Base-by-base conservation (phyloP, 2,329 filamentous ascomycete genomes). In the Xylaria sp. region DNA sequence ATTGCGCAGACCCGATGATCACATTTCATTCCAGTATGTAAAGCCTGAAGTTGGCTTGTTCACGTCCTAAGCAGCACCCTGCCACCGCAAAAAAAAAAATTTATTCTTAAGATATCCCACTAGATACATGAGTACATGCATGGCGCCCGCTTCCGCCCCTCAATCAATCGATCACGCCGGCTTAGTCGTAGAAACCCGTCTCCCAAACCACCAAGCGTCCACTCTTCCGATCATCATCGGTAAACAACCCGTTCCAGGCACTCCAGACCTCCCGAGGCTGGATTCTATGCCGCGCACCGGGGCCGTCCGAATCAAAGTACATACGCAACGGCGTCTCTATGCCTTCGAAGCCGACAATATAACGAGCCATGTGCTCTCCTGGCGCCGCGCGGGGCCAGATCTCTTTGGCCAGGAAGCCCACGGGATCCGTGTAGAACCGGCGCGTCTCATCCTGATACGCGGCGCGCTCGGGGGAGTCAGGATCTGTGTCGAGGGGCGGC, bases 401-500 rank as follows among this genome's bases (percentile, higher is more conserved):
- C 79, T 86, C 78, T 46, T 75, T 68, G 60, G 77, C 67, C 31
- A 94, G 73, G 71, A 92, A 94, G 0, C 66, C 67, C 33, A 67
- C 74, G 5, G 89, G 86, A 64, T 90, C 76, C 9, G 81, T 84
- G 77, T 97, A 98, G 80, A 99, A 99, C 46, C 89, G 84, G 74
- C 97, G 94, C 7, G 93, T 94, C 80, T 99, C 94, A 75, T 97
- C 94, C 15, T 90, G 80, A 77, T 99, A 99, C 1, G 73, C 73
- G 1, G 79, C 80, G 43, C 94, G 87, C 73, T 91, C 84, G 5
- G 77, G 75, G 0, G 84, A 81, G 25, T 83, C 80, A 0, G 93
- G 82, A 2, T 74, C 74, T 0, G 86, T 86, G 70, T 89, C 79
- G 12, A 99, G 78, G 0, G 95, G 95, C 1, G 95, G 95, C 70